Base-by-base conservation (phyloP, 2,329 filamentous ascomycete genomes). In the Claviceps sp. region DNA sequence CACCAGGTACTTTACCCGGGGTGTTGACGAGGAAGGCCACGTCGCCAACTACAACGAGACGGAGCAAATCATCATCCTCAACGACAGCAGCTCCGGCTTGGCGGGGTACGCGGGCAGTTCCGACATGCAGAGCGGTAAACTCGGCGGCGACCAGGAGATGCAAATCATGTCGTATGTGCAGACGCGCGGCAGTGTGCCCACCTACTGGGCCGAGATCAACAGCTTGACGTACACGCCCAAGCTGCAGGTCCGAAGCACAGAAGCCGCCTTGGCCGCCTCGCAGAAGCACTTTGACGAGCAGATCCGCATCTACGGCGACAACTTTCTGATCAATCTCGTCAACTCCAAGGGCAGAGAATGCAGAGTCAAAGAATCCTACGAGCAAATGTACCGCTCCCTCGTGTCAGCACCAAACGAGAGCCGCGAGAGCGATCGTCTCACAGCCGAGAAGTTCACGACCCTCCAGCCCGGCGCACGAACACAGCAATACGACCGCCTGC, bases 21-120 rank as follows among this genome's bases (percentile, higher is more conserved):
- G 93, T 50, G 81, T 97, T 47, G 91, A 98, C 63, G 90, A 95
- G 58, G 77, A 93, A 55, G 93, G 93, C 24, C 82, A 97, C 65
- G 93, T 93, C n/a, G 88, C 93, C 58, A 98, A 98, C 67, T 98
- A 91, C 76, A 98, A 98, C 65, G 93, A 98, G 74, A 97, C 93
- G 0, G 93, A 98, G 65, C 93, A 98, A 65, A 76, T 93, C 37
- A 77, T 95, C 55, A 81, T 98, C 40, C 70, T 97, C 59, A 97
- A 97, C 61, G 93, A 97, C 67, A 78, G 72, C 52, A 76, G 79
- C 47, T 81, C 81, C 53, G 85, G 85, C 1, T 70, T 93, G 44
- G 83, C 86, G 42, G 90, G 89, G 6, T 95, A 87, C 67, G 85
- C 85, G 48, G 86, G 87, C 50, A 85, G 84, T 59, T 76, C 79